These are phyloP conservation scores for Lentinula guzmanii DNA, from an alignment of 768 basidiomycete species.

Conservation along the genomic window DNA sequence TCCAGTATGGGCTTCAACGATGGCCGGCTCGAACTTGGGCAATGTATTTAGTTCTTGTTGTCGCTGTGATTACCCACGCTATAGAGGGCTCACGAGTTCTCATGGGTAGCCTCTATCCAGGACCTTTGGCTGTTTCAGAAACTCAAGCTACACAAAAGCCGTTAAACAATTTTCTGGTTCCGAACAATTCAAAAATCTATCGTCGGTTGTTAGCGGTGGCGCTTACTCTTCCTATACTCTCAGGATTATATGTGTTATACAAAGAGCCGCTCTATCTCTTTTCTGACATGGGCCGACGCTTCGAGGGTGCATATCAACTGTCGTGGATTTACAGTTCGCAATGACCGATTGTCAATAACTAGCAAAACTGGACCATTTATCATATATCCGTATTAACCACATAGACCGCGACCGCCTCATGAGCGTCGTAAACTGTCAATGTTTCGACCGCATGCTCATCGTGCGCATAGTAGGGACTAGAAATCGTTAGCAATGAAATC, in stretches of 20 bases:
- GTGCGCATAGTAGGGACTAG: constrained; percentile 61
- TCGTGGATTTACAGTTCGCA: constrained; percentile 30
- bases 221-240: constrained; percentile 43
- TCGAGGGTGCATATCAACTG: constrained; percentile 40
- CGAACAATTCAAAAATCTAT: constrained; percentile 16
- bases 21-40: constrained; percentile 62
- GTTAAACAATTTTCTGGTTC: constrained; percentile 16
- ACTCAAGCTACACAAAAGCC: not conserved
- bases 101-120: constrained; percentile 34
- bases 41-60: constrained; percentile 58
- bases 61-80: constrained; percentile 51
- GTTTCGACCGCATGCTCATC: constrained; percentile 50
- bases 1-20: constrained; percentile 58
- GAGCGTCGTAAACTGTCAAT: constrained; percentile 6
- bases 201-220: constrained; percentile 17
- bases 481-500: constrained; percentile 3
- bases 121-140: not conserved
- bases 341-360: not conserved
- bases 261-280: constrained; percentile 56
- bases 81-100: constrained; percentile 51
- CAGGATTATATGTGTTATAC: constrained; percentile 49
- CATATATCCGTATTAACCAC: not conserved
- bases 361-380: not conserved
- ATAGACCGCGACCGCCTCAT: not conserved
- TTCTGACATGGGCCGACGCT: constrained; percentile 42